Conservation (phyloP, 2,329 filamentous ascomycete species). For the Teratosphaeria viscida region DNA sequence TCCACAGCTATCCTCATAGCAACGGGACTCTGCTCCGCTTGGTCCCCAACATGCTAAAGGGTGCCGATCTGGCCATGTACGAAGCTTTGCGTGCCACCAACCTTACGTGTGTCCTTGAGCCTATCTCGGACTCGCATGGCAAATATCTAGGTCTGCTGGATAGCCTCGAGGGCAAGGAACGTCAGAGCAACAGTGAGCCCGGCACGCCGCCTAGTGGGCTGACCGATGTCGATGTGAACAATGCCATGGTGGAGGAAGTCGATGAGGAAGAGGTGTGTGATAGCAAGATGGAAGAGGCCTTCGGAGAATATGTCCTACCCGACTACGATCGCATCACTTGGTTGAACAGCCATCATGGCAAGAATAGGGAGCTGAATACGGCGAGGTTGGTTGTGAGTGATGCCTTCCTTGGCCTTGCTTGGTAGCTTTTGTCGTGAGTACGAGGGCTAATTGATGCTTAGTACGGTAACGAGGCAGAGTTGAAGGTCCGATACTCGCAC, state of each 20-base stretch:
- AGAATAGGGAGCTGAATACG: neutral
- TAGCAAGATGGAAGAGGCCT: neutral
- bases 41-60: conserved; percentile 16
- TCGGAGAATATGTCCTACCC: neutral
- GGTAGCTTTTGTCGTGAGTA: neutral
- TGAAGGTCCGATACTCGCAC: conserved; percentile 8
- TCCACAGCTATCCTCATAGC: conserved; percentile 18
- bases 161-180: neutral
- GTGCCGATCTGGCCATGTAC: conserved; percentile 18
- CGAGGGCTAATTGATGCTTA: neutral
- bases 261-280: neutral
- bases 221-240: neutral
- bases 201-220: neutral
- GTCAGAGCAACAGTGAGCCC: neutral
- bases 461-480: conserved; percentile 13
- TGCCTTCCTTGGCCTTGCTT: neutral
- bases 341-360: neutral
- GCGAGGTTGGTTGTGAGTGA: neutral
- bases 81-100: conserved; percentile 8
- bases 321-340: neutral
- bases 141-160: neutral
- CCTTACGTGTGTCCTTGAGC: conserved; percentile 1
- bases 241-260: neutral
- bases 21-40: conserved; percentile 4
- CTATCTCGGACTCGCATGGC: neutral